phyloP scores from a whole-genome alignment of 2,329 filamentous ascomycete species.

The Xylaria sp. region DNA sequence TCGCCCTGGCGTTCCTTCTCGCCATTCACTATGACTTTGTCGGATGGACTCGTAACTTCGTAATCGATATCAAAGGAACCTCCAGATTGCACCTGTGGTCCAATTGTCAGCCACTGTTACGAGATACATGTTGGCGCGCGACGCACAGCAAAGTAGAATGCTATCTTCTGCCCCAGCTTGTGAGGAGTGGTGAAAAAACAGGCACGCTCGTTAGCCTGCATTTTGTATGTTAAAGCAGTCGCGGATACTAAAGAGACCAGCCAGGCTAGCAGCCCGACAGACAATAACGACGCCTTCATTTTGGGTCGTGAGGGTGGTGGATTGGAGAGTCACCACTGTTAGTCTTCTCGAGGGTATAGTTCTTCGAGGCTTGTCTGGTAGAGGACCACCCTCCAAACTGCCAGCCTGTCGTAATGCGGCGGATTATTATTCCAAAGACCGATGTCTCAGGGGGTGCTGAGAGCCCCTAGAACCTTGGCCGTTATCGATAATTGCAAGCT shows the following conservation, averaged over 20 bases:
- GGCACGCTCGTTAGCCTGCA: slow-evolving; percentile 89
- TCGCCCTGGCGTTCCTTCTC: slow-evolving; percentile 94
- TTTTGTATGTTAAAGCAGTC: slow-evolving; percentile 93
- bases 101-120: slow-evolving; percentile 27
- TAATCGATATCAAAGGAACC: slow-evolving; percentile 98
- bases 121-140: not conserved
- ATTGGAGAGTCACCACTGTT: slow-evolving; percentile 36
- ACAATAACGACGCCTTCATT: slow-evolving; percentile 74
- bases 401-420: slow-evolving; percentile 36
- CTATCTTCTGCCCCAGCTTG: slow-evolving; percentile 85
- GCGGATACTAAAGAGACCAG: slow-evolving; percentile 78
- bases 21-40: slow-evolving; percentile 84
- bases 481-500: slow-evolving; percentile 19
- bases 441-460: slow-evolving; percentile 15
- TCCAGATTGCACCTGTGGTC: slow-evolving; percentile 88
- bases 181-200: slow-evolving; percentile 92
- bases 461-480: not conserved
- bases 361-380: slow-evolving; percentile 19
- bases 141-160: slow-evolving; percentile 97
- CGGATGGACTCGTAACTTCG: slow-evolving; percentile 81
- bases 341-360: slow-evolving; percentile 36
- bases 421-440: slow-evolving; percentile 35
- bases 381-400: slow-evolving; percentile 16
- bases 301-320: slow-evolving; percentile 49
- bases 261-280: slow-evolving; percentile 77